Evolutionary conservation across 2,329 filamentous ascomycete species (phyloP).

Genomic region (Xylaria arbuscula): DNA sequence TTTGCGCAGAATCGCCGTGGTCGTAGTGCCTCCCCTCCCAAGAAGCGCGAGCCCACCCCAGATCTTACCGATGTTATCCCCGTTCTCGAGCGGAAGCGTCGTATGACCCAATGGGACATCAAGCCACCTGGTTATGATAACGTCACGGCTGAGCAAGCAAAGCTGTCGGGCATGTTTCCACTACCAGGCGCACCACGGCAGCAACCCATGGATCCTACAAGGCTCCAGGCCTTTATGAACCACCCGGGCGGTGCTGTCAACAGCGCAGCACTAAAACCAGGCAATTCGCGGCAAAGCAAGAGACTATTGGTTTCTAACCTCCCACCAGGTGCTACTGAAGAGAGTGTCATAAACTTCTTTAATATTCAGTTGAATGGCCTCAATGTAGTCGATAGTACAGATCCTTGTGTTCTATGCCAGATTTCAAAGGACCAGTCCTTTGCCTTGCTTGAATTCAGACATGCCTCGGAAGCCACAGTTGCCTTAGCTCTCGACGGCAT

Average conservation of each 20-base stretch:
- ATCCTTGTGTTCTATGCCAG: slow-evolving; percentile 87
- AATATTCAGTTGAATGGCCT: slow-evolving; percentile 97
- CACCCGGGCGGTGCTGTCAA: slow-evolving; percentile 79
- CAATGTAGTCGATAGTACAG: slow-evolving; percentile 84
- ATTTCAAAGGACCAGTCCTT: slow-evolving; percentile 83
- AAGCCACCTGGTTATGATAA: slow-evolving; percentile 98
- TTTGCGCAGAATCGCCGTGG: slow-evolving; percentile 66
- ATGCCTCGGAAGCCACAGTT: slow-evolving; percentile 86
- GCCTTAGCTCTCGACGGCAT: slow-evolving; percentile 91
- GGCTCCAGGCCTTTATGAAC: slow-evolving; percentile 95
- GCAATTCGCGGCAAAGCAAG: slow-evolving; percentile 93
- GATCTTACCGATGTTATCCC: slow-evolving; percentile 89
- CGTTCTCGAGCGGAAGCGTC: slow-evolving; percentile 85
- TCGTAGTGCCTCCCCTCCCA: slow-evolving; percentile 81
- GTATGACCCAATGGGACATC: slow-evolving; percentile 99
- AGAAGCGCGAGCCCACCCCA: slow-evolving; percentile 94
- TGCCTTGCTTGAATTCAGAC: slow-evolving; percentile 91
- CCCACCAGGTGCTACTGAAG: slow-evolving; percentile 77
- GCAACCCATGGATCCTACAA: slow-evolving; percentile 93
- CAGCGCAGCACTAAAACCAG: slow-evolving; percentile 86
- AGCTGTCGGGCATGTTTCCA: slow-evolving; percentile 98
- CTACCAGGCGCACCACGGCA: slow-evolving; percentile 94
- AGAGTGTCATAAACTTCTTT: slow-evolving; percentile 84
- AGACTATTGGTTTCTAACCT: slow-evolving; percentile 90
- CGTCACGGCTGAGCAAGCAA: slow-evolving; percentile 97